Conservation (phyloP, 1,284 basidiomycete species). For the Bondarzewia mesenterica region DNA sequence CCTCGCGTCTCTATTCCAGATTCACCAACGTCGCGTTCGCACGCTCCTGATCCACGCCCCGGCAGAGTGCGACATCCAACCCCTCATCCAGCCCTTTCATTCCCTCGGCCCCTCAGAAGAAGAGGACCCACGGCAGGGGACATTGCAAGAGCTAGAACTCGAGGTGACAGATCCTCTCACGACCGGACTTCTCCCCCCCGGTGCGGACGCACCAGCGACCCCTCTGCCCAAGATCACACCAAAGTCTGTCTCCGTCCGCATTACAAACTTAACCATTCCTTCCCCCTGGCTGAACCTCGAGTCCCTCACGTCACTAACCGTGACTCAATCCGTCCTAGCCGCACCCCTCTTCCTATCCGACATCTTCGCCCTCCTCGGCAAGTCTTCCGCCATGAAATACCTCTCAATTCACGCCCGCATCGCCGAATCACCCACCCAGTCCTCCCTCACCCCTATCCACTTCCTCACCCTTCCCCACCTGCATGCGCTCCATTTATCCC, state of each 20-base stretch:
- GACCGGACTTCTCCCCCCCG: not conserved
- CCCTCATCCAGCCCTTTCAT: not conserved
- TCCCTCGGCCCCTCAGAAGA: not conserved
- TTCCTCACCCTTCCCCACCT: not conserved
- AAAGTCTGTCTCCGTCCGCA: not conserved
- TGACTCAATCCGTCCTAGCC: not conserved
- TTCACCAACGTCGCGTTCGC: not conserved
- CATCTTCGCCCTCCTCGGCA: not conserved
- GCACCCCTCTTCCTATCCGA: not conserved
- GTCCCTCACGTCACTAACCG: not conserved
- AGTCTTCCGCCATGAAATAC: not conserved
- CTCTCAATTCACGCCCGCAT: slow-evolving; percentile 1
- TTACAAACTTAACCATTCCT: not conserved
- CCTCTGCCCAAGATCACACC: not conserved
- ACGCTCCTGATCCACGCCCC: slow-evolving; percentile 1
- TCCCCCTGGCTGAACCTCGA: slow-evolving; percentile 1
- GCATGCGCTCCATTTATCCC: slow-evolving; percentile 35
- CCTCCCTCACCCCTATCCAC: not conserved
- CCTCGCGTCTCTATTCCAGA: not conserved
- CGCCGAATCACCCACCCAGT: not conserved
- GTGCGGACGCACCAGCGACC: not conserved
- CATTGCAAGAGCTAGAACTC: not conserved
- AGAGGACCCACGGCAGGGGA: not conserved
- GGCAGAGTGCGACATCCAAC: not conserved
- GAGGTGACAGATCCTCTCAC: not conserved